Evolutionary conservation across 2,329 filamentous ascomycete genomes (phyloP), one percentile per base, ranked within the genome.

Genomic region (Fusarium sp.): DNA sequence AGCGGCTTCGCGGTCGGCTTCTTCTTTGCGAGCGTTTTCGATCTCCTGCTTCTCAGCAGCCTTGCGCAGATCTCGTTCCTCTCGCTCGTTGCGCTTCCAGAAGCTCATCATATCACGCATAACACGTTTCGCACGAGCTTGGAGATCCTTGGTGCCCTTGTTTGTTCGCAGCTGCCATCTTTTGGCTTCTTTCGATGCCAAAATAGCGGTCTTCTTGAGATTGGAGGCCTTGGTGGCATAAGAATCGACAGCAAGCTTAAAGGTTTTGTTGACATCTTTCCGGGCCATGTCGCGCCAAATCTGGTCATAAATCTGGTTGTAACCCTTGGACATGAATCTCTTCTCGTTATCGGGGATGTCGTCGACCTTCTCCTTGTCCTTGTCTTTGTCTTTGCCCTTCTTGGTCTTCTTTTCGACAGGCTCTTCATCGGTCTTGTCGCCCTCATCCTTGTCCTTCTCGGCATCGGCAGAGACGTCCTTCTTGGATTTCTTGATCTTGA

Each of bases 81-180:
- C 96, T 55, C 95, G 92, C 80, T 99, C 96, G 79, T 99, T 99
- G 60, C 95, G 92, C 82, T 98, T 98, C 96, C 96, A 99, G 87
- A 98, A 99, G 61, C 93, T 90, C 88, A 98, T 96, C 96, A 99
- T 99, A 82, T 99, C 96, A 78, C 96, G 90, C 96, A 99, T 99
- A 63, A 95, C 95, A 72, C 96, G 92, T 86, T 99, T 99, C 62
- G 96, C 96, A 49, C 96, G 90, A 43, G 96, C 96, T 79, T 98
- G 96, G 6, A 97, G 92, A 80, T 99, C 96, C 80, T 99, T 99
- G 79, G 93, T 96, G 77, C 94, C 97, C 86, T 99, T 98, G 85
- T 99, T 99, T 56, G 96, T 99, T 43, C 94, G 92, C 65, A 97
- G 88, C 80, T 99, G 97, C 96, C 96, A 99, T 76, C 97, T 88